Base-by-base conservation (phyloP, 208 protist genomes). In the Entamoeba invadens region DNA sequence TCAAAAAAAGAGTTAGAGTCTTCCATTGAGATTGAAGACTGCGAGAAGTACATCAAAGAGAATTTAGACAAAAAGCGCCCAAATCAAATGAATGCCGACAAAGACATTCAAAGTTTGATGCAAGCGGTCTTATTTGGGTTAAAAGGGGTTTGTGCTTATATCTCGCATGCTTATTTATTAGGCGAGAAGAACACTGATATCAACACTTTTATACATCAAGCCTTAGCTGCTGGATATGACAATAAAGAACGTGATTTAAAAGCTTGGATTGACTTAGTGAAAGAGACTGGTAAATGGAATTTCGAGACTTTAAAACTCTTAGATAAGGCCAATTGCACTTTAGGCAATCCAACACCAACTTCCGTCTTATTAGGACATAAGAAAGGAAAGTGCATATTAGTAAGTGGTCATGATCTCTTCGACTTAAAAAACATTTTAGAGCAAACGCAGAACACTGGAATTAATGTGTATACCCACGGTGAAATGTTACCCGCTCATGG, bases 381-480 rank as follows among this genome's bases (percentile, higher is more conserved):
- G 25, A 38, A 47, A 18, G 94, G 94, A 25, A 94, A 95, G 44
- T 93, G 72, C 25, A 94, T 95, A 2, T 46, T 95, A 2, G 47
- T 95, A 16, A 93, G 44, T 87, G 94, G 94, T 42, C 94, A 95
- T 68, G 93, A 94, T 87, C 44, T 95, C 4, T 38, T 44, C 45
- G 96, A 96, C 51, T 72, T 98, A 8, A 45, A 96, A 25, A 95
- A 93, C 2, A 46, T 98, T 3, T 95, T 98, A 5, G 92, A 97
- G 94, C 92, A 95, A 45, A 50, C 45, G 25, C 92, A 35, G 38
- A 93, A 94, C 42, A 93, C 92, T 31, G 94, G 94, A 18, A 96
- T 98, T 91, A 97, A 97, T 91, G 95, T 98, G 12, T 98, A 97
- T 94, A 98, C 97, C 3, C 97, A 98, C 95, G 97, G 97, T 87